A percentile compares a stretch with the other conserved stretches of the same genome.
Evolutionary conservation across 257 asterid genomes (phyloP).

Genomic region (Nicotiana attenuata): DNA sequence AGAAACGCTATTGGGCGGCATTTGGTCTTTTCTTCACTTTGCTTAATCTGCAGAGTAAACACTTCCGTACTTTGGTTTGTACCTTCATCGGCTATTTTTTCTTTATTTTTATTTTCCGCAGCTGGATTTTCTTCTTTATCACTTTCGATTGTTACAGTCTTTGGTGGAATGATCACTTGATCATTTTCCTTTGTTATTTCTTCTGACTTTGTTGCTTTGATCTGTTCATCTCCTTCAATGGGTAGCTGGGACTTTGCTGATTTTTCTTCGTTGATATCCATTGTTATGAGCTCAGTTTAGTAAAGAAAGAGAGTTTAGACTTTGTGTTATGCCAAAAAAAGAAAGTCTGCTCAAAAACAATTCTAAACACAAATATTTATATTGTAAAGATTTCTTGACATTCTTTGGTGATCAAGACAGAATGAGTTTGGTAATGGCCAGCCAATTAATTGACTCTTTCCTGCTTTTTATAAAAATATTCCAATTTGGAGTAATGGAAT

Average conservation of each 20-base stretch:
- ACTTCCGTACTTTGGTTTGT: neutral
- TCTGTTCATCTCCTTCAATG: neutral
- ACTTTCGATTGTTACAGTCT: neutral
- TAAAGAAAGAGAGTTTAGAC: neutral
- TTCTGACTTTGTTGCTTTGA: neutral
- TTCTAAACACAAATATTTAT: neutral
- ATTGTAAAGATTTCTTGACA: neutral
- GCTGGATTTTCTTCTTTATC: neutral
- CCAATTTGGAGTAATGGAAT: neutral
- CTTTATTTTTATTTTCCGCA: neutral
- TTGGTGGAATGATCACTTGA: neutral
- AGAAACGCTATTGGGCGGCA: conserved; percentile 47
- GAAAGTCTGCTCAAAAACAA: neutral
- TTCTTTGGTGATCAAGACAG: neutral
- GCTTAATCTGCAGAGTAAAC: neutral
- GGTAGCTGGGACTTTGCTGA: neutral
- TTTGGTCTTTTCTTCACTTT: conserved; percentile 10
- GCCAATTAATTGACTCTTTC: neutral
- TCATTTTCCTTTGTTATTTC: neutral
- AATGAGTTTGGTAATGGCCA: neutral
- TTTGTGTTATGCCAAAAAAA: neutral
- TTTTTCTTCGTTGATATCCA: neutral
- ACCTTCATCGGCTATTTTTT: neutral
- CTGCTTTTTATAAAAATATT: neutral
- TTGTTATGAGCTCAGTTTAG: neutral